Conservation (phyloP, 169 alveolate species). For the Babesia gibsoni region DNA sequence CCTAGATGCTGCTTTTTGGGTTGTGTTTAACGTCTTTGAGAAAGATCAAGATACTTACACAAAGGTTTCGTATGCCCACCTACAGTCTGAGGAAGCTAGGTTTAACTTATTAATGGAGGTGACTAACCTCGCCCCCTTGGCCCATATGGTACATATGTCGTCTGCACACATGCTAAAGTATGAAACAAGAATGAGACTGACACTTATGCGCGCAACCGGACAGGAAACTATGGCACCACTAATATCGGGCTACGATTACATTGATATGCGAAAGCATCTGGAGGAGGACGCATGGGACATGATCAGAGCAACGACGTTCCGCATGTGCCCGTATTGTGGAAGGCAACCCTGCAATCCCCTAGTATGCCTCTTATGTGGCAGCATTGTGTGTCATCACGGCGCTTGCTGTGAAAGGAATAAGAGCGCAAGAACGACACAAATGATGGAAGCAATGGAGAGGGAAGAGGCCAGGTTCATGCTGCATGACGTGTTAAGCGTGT, state of each 20-base stretch:
- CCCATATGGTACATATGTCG: background rate
- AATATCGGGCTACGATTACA: constrained; percentile 21
- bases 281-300: constrained; percentile 47
- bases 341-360: constrained; percentile 39
- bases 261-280: constrained; percentile 24
- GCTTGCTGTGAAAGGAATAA: constrained; percentile 43
- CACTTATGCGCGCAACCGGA: constrained; percentile 26
- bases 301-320: constrained; percentile 8
- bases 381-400: constrained; percentile 34
- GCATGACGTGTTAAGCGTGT: constrained; percentile 2
- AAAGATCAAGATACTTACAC: constrained; percentile 15
- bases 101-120: constrained; percentile 35
- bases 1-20: constrained; percentile 59
- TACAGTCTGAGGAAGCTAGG: constrained; percentile 5
- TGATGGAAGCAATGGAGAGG: constrained; percentile 18
- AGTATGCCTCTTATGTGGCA: constrained; percentile 62
- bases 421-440: constrained; percentile 1
- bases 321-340: constrained; percentile 59
- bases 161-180: background rate
- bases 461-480: background rate
- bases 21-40: constrained; percentile 24
- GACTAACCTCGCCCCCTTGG: background rate
- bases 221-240: constrained; percentile 52
- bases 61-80: constrained; percentile 37
- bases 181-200: background rate